Conservation (phyloP, 2,329 filamentous ascomycete genomes). For the Colletotrichum sp. region DNA sequence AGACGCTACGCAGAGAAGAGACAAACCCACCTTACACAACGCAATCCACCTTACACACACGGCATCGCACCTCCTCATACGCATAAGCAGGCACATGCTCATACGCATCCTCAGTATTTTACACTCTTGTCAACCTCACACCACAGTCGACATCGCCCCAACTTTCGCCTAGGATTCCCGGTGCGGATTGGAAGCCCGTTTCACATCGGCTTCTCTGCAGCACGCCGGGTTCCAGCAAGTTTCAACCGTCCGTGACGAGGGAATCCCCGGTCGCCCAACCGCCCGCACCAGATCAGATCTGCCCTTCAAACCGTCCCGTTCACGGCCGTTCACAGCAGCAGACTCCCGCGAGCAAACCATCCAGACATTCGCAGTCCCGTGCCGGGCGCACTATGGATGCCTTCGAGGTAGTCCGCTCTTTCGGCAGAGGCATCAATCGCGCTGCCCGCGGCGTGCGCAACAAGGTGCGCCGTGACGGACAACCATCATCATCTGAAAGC, state of each 20-base stretch:
- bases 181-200: conserved; percentile 6
- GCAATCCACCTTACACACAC: neutral
- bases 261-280: conserved; percentile 14
- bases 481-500: neutral
- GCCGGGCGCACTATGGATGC: conserved; percentile 14
- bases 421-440: conserved; percentile 15
- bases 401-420: conserved; percentile 11
- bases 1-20: neutral
- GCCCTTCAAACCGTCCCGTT: neutral
- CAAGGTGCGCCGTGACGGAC: neutral
- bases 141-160: neutral
- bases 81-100: neutral
- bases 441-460: conserved; percentile 14
- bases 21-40: neutral
- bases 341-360: neutral
- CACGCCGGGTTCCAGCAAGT: conserved; percentile 21
- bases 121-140: conserved; percentile 1
- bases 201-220: conserved; percentile 17
- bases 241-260: conserved; percentile 17
- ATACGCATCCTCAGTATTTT: neutral
- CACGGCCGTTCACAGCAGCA: neutral
- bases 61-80: neutral
- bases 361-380: neutral
- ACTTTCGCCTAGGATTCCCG: conserved; percentile 7
- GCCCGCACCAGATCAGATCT: neutral